Conservation (phyloP, 2,329 filamentous ascomycete species). For the Aschersonia sp. region DNA sequence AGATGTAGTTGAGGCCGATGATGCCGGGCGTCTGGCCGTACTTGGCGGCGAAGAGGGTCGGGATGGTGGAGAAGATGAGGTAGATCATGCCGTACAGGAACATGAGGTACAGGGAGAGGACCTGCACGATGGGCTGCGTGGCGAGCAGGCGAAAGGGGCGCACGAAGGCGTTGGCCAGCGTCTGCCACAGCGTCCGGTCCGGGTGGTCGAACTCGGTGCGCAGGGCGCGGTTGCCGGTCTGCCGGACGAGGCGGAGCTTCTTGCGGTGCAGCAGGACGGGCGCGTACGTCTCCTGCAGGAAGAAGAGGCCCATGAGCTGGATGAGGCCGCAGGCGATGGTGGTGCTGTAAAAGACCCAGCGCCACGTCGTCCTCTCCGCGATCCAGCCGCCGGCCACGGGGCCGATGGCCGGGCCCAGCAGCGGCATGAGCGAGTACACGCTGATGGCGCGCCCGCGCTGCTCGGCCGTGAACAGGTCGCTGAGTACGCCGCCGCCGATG, state of each 20-base stretch:
- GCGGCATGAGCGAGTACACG: constrained; percentile 46
- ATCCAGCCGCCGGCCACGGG: constrained; percentile 28
- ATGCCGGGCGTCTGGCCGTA: constrained; percentile 42
- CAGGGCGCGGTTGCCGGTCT: constrained; percentile 36
- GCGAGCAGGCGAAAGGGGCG: constrained; percentile 48
- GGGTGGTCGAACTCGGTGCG: constrained; percentile 38
- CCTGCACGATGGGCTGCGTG: constrained; percentile 49
- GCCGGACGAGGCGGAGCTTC: constrained; percentile 37
- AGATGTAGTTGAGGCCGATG: constrained; percentile 19
- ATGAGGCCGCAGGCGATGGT: constrained; percentile 47
- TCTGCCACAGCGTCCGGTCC: constrained; percentile 22
- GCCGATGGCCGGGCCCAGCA: constrained; percentile 39
- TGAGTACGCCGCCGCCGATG: constrained; percentile 50
- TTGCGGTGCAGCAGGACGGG: constrained; percentile 44
- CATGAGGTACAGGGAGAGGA: constrained; percentile 50
- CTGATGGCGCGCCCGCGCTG: constrained; percentile 48
- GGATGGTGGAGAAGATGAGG: constrained; percentile 32
- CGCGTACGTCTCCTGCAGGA: constrained; percentile 47
- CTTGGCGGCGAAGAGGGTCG: constrained; percentile 39
- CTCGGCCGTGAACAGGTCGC: constrained; percentile 44
- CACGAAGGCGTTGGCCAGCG: constrained; percentile 40
- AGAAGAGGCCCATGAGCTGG: constrained; percentile 41
- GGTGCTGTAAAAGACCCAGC: constrained; percentile 59
- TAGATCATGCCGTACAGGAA: constrained; percentile 51
- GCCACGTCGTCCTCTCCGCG: constrained; percentile 43